Conservation (phyloP, 2,329 filamentous ascomycete genomes). For the Aureobasidium sp. region DNA sequence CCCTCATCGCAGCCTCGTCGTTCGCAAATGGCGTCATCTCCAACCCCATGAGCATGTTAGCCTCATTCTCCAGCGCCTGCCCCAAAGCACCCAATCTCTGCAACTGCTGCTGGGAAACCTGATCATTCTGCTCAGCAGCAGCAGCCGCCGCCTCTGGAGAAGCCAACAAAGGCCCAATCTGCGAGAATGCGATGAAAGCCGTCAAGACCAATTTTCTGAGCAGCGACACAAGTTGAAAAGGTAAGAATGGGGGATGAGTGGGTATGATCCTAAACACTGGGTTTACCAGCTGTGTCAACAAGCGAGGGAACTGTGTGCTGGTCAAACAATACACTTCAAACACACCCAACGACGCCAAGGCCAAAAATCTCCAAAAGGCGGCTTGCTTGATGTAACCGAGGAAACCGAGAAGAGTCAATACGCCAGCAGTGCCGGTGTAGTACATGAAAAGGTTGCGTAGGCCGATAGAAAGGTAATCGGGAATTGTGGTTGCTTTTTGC, state of each 20-base stretch:
- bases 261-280: constrained; percentile 37
- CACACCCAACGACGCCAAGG: constrained; percentile 45
- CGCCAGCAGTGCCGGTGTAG: constrained; percentile 50
- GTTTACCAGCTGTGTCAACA: constrained; percentile 41
- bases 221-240: constrained; percentile 74
- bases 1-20: constrained; percentile 56
- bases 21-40: constrained; percentile 74
- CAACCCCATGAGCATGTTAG: constrained; percentile 60
- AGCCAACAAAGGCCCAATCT: constrained; percentile 57
- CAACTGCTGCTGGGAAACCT: constrained; percentile 52
- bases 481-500: constrained; percentile 57
- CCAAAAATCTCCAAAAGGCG: constrained; percentile 46
- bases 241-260: constrained; percentile 52
- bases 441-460: constrained; percentile 53
- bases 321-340: constrained; percentile 53
- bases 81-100: constrained; percentile 54
- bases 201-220: constrained; percentile 70
- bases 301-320: constrained; percentile 37
- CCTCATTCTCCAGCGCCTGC: constrained; percentile 59
- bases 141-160: neutral
- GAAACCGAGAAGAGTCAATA: constrained; percentile 54
- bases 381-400: constrained; percentile 62
- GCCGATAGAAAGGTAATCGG: constrained; percentile 65
- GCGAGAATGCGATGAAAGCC: constrained; percentile 72
- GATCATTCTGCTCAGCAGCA: constrained; percentile 16